Evolutionary conservation across 2,329 filamentous ascomycete genomes (phyloP), one percentile per base, ranked within the genome.

Genomic region (Claviceps pazoutovae): DNA sequence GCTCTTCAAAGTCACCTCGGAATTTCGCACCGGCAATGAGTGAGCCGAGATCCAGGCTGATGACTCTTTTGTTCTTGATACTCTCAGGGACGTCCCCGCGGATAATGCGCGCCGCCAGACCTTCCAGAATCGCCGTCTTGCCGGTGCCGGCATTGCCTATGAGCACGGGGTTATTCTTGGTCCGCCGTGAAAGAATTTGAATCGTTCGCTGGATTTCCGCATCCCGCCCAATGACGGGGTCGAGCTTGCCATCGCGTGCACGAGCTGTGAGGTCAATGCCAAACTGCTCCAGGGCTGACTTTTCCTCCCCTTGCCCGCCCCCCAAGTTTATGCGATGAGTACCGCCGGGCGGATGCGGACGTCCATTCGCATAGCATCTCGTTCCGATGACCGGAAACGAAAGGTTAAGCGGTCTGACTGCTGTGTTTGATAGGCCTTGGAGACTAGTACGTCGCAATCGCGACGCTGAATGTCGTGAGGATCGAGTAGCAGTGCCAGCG

Each of bases 11-110:
- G 60, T 98, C 93, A 48, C 93, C 93, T 47, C 93, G 75, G 61
- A 93, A 98, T 63, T 96, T 97, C 44, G 93, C 90, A 48, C 93
- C 93, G 1, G 93, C 93, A 60, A 98, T 96, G 16, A 98, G 78
- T 38, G 88, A 88, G 2, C 93, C 93, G 5, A 98, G 75, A 61
- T 98, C 93, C 39, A 97, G 69, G 6, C 84, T 80, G 52, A 97
- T 80, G 23, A 98, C 91, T 50, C 83, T 77, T 68, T 97, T 97
- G 60, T 96, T 84, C 69, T 95, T 95, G 65, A 98, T 85, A 58
- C 88, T 95, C 68, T 97, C 93, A 0, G 93, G 91, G 0, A 97
- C 90, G 68, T 96, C 91, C 2, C 91, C 91, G 57, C 83, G 79
- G 1, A 96, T 86, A 57, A 98, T 97, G 41, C 93, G 78, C 62